Conservation (phyloP, 176 grass and related monocot species). For the Puccinellia tenuiflora region DNA sequence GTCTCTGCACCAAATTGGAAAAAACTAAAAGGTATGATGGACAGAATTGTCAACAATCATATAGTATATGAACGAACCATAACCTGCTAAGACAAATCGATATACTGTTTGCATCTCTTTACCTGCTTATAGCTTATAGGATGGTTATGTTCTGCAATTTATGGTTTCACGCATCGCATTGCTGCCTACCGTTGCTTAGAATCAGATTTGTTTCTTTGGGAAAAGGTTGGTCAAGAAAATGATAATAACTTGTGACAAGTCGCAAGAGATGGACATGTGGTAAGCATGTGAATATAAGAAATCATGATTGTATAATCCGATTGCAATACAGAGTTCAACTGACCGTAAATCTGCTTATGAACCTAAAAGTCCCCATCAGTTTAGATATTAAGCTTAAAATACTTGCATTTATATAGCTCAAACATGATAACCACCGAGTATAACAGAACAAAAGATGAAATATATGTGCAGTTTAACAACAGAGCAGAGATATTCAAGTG, state of each 20-base stretch:
- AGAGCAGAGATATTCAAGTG: neutral
- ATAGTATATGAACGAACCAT: neutral
- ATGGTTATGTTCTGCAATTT: neutral
- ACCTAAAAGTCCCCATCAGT: neutral
- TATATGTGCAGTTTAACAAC: neutral
- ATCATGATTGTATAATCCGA: neutral
- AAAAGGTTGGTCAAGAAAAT: neutral
- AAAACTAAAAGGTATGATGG: neutral
- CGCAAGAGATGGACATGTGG: neutral
- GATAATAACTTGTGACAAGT: neutral
- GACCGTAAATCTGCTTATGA: neutral
- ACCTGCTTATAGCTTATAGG: neutral
- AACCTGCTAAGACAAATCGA: neutral
- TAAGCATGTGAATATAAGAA: neutral
- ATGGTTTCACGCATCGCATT: neutral
- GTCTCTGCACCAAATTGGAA: constrained; percentile 20
- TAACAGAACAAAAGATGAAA: neutral
- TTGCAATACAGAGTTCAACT: neutral
- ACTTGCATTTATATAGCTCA: neutral
- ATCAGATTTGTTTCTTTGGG: neutral
- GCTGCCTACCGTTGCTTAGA: neutral
- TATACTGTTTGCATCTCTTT: neutral
- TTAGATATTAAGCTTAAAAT: neutral
- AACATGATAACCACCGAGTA: neutral
- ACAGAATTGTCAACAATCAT: neutral